A percentile compares a stretch with the other conserved stretches of the same genome.
These are phyloP conservation scores for Candolleomyces aberdarensis DNA, from an alignment of 768 basidiomycete species.

Conservation along the genomic window DNA sequence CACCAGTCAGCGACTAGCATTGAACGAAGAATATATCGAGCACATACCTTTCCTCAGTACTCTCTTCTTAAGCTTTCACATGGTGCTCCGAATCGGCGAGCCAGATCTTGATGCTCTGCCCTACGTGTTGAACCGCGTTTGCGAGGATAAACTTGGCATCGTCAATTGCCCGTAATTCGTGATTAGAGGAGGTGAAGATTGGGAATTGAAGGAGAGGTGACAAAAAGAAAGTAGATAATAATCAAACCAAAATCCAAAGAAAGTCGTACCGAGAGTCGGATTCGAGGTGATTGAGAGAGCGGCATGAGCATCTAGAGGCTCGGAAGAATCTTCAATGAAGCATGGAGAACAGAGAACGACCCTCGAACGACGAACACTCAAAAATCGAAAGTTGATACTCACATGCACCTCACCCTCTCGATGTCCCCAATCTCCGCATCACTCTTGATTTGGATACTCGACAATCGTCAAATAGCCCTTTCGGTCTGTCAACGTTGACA, in stretches of 20 bases:
- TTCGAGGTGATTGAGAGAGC: too few relatives aligned
- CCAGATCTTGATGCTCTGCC: conserved; percentile 96
- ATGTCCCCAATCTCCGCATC: conserved; percentile 99
- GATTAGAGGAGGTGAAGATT: not conserved
- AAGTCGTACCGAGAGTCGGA: too few relatives aligned
- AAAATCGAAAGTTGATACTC: conserved; percentile 30
- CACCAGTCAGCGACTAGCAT: not conserved
- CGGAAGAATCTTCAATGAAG: too few relatives aligned
- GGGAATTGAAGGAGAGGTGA: not conserved
- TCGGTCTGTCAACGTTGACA: conserved; percentile 88
- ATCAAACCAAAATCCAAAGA: too few relatives aligned
- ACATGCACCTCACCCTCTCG: conserved; percentile 95
- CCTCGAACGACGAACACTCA: too few relatives aligned
- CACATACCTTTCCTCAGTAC: conserved; percentile 84
- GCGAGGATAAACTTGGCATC: conserved; percentile 95
- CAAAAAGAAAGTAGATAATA: too few relatives aligned
- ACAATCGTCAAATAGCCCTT: conserved; percentile 96
- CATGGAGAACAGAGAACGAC: too few relatives aligned
- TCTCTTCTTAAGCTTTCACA: conserved; percentile 75
- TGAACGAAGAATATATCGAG: not conserved
- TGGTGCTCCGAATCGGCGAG: conserved; percentile 88
- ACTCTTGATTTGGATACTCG: conserved; percentile 85
- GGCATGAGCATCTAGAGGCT: too few relatives aligned
- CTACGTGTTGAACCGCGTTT: conserved; percentile 91
- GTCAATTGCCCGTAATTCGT: conserved; percentile 20